Conservation (phyloP, 2,329 filamentous ascomycete species). For the Bipolaris zeicola region DNA sequence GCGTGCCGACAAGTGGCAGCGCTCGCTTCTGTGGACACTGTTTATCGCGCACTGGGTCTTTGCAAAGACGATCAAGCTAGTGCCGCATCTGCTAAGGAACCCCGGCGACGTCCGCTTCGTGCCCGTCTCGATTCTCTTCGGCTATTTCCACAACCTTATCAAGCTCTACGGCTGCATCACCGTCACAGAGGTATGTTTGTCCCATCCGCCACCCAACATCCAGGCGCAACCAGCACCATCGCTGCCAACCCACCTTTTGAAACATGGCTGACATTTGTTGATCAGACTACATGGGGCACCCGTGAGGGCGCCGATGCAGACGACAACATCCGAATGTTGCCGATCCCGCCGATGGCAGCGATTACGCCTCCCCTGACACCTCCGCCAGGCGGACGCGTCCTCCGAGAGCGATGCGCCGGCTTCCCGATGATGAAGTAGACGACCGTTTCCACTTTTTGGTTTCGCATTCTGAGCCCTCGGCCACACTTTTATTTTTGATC, state of each 20-base stretch:
- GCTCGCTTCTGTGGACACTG: conserved; percentile 38
- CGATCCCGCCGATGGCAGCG: conserved; percentile 40
- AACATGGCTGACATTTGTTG: conserved; percentile 24
- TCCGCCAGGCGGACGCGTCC: conserved; percentile 39
- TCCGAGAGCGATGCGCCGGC: conserved; percentile 44
- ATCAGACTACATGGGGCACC: conserved; percentile 92
- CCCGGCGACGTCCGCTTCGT: conserved; percentile 80
- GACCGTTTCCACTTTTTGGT: conserved; percentile 30
- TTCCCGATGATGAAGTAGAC: conserved; percentile 37
- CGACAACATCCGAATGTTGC: conserved; percentile 49
- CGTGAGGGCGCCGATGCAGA: conserved; percentile 88
- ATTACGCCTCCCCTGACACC: conserved; percentile 45
- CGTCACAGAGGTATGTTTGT: conserved; percentile 51
- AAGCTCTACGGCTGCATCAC: conserved; percentile 88
- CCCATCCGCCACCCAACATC: not conserved
- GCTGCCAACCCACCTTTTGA: conserved; percentile 6
- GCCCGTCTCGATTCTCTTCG: conserved; percentile 86
- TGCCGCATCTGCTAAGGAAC: conserved; percentile 84
- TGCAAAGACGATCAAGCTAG: conserved; percentile 88
- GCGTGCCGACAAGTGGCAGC: conserved; percentile 29
- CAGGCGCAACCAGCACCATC: conserved; percentile 25
- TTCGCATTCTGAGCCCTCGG: conserved; percentile 27
- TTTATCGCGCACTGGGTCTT: conserved; percentile 63
- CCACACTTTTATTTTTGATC: conserved; percentile 20
- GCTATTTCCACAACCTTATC: conserved; percentile 90